Conservation (phyloP, 495 filamentous ascomycete genomes). For the Penicillium alfredii region DNA sequence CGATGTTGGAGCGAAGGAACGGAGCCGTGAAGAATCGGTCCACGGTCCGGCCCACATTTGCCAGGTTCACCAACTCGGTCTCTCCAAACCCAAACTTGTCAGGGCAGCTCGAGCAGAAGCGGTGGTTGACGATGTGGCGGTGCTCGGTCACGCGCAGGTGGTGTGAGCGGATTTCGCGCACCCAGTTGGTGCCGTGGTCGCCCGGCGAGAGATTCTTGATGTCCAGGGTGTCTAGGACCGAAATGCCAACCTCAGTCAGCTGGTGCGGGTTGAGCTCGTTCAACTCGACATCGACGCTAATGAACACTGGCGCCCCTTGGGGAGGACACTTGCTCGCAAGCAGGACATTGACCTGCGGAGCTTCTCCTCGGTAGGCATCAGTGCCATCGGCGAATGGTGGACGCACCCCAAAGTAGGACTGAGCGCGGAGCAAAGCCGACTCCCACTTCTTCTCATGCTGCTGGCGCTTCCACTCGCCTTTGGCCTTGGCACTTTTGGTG, state of each 20-base stretch:
- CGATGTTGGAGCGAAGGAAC: conserved; percentile 25
- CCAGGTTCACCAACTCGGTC: conserved; percentile 39
- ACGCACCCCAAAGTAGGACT: neutral
- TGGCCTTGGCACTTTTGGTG: neutral
- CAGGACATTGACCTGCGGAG: too few relatives aligned
- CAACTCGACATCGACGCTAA: conserved; percentile 76
- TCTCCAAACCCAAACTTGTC: conserved; percentile 71
- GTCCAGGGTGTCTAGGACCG: conserved; percentile 69
- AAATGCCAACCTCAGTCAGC: conserved; percentile 83
- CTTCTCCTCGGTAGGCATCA: too few relatives aligned
- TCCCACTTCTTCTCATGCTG: neutral
- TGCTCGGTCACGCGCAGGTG: conserved; percentile 77
- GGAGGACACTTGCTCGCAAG: too few relatives aligned
- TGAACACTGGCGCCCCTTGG: conserved; percentile 57
- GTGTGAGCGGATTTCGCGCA: conserved; percentile 53
- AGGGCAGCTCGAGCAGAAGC: conserved; percentile 63
- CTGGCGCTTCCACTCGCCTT: neutral
- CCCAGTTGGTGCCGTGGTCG: conserved; percentile 55
- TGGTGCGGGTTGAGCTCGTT: conserved; percentile 57
- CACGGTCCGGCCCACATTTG: conserved; percentile 35
- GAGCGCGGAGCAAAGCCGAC: neutral
- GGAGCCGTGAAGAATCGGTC: conserved; percentile 46
- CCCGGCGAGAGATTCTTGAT: conserved; percentile 51
- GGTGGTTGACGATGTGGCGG: conserved; percentile 52
- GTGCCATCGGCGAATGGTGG: neutral